phyloP scores from a whole-genome alignment of 768 basidiomycete genomes.

The Lactifluus volemus region DNA sequence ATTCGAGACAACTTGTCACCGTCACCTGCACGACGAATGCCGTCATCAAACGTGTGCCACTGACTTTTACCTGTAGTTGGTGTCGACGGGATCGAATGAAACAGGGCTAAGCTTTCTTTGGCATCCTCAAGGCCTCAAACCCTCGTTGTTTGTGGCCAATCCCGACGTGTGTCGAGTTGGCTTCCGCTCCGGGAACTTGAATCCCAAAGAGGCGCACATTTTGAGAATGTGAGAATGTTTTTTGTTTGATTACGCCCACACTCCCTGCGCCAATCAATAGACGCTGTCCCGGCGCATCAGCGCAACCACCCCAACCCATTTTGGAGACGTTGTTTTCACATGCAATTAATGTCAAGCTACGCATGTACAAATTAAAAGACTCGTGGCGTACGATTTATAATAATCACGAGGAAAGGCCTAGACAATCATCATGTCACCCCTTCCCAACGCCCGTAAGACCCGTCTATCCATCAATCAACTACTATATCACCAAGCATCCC shows the following conservation, averaged over 20 bases:
- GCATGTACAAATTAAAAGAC: neutral
- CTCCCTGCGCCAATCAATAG: neutral
- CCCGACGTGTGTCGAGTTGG: neutral
- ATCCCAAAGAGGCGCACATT: neutral
- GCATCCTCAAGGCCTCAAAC: neutral
- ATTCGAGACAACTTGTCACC: neutral
- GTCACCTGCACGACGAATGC: neutral
- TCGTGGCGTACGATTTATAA: neutral
- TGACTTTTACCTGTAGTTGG: neutral
- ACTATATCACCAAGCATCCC: neutral
- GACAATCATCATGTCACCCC: neutral
- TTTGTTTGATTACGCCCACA: neutral
- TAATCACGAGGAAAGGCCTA: neutral
- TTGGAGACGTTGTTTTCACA: neutral
- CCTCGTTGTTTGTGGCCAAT: neutral
- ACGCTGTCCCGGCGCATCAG: neutral
- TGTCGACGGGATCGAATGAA: neutral
- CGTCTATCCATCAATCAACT: neutral
- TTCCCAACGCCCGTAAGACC: neutral
- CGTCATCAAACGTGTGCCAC: neutral
- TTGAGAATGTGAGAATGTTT: neutral
- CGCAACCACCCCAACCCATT: neutral
- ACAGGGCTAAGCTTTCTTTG: neutral
- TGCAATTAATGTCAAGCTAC: neutral
- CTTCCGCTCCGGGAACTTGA: neutral